Evolutionary conservation across 305 asterid genomes (phyloP).

Genomic region (Solanum hybrid): DNA sequence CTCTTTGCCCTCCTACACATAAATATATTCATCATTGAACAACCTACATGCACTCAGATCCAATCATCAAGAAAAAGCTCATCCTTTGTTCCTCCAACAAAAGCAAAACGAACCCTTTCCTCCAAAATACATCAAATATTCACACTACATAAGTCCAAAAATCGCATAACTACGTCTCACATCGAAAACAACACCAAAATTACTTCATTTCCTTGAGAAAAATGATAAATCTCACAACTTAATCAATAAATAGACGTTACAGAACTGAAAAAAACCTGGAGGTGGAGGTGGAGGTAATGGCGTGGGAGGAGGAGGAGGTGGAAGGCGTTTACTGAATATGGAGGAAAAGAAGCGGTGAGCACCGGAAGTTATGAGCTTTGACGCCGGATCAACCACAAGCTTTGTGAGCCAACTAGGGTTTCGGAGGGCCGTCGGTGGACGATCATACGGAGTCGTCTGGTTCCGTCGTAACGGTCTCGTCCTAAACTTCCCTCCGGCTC

Average conservation of each 20-base stretch:
- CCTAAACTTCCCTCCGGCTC: conserved; percentile 68
- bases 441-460: conserved; percentile 65
- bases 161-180: neutral
- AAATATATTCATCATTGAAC: neutral
- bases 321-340: conserved; percentile 41
- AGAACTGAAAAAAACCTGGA: conserved; percentile 19
- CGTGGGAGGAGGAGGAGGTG: conserved; percentile 22
- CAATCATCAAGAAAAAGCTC: neutral
- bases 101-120: neutral
- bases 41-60: neutral
- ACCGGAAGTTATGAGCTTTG: conserved; percentile 49
- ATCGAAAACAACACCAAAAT: neutral
- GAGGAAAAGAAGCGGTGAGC: conserved; percentile 54
- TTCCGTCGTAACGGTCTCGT: conserved; percentile 42
- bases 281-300: conserved; percentile 32
- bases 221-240: neutral
- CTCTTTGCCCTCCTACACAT: neutral
- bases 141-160: neutral
- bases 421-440: conserved; percentile 43
- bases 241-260: neutral
- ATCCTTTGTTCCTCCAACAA: neutral
- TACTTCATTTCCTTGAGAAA: neutral
- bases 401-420: conserved; percentile 56
- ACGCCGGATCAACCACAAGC: conserved; percentile 69
- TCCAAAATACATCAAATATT: neutral